phyloP scores from a whole-genome alignment of 345 rosid species.

The Psidium guajava region DNA sequence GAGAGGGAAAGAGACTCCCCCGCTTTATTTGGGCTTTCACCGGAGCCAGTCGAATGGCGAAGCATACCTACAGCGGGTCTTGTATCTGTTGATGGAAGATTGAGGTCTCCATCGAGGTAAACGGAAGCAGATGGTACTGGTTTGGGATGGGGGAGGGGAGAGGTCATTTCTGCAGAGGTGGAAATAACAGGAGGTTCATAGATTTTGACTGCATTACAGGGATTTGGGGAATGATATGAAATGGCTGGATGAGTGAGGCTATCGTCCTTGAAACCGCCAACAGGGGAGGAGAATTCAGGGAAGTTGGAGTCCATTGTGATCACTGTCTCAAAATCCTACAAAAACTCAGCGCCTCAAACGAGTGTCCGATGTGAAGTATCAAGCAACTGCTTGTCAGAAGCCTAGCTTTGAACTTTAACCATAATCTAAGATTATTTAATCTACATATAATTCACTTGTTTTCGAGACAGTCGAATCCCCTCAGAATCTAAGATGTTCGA shows the following conservation, averaged over 20 bases:
- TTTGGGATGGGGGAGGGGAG: neutral
- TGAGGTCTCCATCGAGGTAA: neutral
- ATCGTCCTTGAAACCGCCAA: neutral
- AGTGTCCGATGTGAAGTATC: neutral
- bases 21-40: neutral
- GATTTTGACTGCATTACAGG: neutral
- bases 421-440: neutral
- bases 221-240: neutral
- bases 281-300: neutral
- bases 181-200: neutral
- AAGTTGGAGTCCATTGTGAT: neutral
- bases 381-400: neutral
- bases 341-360: neutral
- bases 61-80: neutral
- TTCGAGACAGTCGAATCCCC: neutral
- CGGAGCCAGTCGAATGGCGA: neutral
- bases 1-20: constrained; percentile 13
- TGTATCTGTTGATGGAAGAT: neutral
- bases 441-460: neutral
- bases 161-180: neutral
- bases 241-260: neutral
- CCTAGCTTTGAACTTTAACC: neutral
- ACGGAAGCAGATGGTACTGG: neutral
- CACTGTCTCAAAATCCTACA: neutral
- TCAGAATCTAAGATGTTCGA: neutral